phyloP scores from a whole-genome alignment of 768 basidiomycete genomes.

The Russula griseocarnosa region DNA sequence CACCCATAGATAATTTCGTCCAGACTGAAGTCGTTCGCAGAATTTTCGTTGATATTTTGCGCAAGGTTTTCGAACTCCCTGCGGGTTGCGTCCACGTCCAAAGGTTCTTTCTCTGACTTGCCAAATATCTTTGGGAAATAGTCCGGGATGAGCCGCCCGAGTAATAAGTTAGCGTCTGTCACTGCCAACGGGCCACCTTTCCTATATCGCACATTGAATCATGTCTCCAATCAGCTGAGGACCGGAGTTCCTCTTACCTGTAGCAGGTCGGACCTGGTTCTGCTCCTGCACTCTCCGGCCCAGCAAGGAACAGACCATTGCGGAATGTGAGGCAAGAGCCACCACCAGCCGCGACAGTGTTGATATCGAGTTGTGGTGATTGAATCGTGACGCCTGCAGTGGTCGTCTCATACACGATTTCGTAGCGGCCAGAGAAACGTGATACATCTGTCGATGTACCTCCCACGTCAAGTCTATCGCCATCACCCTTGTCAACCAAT shows the following conservation, averaged over 20 bases:
- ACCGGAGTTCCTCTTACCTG: conserved; percentile 45
- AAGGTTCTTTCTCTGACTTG: conserved; percentile 75
- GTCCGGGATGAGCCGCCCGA: conserved; percentile 83
- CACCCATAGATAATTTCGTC: conserved; percentile 91
- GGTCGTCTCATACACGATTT: conserved; percentile 92
- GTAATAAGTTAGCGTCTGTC: conserved; percentile 87
- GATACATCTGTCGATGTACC: conserved; percentile 96
- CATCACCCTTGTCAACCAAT: conserved; percentile 1
- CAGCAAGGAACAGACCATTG: conserved; percentile 86
- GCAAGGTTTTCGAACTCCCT: conserved; percentile 64
- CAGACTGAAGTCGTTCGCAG: conserved; percentile 52
- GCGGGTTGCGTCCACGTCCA: conserved; percentile 71
- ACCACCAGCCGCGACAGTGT: conserved; percentile 93
- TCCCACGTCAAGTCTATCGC: conserved; percentile 75
- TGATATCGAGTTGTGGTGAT: conserved; percentile 90
- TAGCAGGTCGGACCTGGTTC: conserved; percentile 93
- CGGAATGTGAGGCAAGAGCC: conserved; percentile 85
- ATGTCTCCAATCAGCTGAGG: background rate
- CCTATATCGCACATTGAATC: conserved; percentile 37
- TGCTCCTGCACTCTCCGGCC: conserved; percentile 90
- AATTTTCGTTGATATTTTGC: conserved; percentile 57
- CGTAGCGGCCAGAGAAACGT: conserved; percentile 85
- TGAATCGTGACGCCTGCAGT: conserved; percentile 93
- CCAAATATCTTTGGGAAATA: conserved; percentile 97
- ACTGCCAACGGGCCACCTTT: conserved; percentile 91